Evolutionary conservation across 1,139 yeast genomes (phyloP).

Genomic region (Kurtzmaniella quercitrusa): DNA sequence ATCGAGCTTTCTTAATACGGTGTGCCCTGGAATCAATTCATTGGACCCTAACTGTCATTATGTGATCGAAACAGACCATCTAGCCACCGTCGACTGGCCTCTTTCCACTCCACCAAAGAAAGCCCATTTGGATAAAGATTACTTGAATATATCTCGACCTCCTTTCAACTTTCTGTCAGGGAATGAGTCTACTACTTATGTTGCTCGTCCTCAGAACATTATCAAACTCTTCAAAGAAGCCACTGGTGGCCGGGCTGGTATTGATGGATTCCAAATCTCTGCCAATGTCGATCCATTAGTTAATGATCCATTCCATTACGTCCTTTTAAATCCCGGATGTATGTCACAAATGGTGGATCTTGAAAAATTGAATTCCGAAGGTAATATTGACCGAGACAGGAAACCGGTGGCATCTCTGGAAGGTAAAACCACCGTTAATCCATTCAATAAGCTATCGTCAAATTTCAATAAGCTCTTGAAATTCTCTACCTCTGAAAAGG

Average conservation of each 20-base stretch:
- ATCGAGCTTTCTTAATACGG: slow-evolving; percentile 26
- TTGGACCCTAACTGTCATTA: slow-evolving; percentile 36
- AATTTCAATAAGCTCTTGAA: slow-evolving; percentile 31
- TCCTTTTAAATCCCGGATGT: slow-evolving; percentile 55
- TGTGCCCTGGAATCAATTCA: slow-evolving; percentile 34
- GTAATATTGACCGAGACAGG: background rate
- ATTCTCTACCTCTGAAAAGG: slow-evolving; percentile 11
- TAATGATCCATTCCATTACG: slow-evolving; percentile 50
- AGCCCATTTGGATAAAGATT: slow-evolving; percentile 22
- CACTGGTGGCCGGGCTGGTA: slow-evolving; percentile 27
- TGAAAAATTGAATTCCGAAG: slow-evolving; percentile 1
- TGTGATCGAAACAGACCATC: slow-evolving; percentile 14
- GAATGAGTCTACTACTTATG: slow-evolving; percentile 40
- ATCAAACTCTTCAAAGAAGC: slow-evolving; percentile 24
- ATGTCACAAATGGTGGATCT: slow-evolving; percentile 24
- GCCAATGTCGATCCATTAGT: slow-evolving; percentile 50
- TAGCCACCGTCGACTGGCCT: slow-evolving; percentile 28
- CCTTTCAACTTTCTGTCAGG: slow-evolving; percentile 21
- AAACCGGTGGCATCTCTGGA: background rate
- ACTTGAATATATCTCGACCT: slow-evolving; percentile 39
- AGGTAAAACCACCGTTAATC: slow-evolving; percentile 12
- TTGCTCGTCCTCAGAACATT: slow-evolving; percentile 40
- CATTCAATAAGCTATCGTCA: slow-evolving; percentile 31
- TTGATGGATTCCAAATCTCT: slow-evolving; percentile 53
- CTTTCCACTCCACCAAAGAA: slow-evolving; percentile 15